Base-by-base conservation (phyloP, 306 rosid species). In the Castanospermum australe region DNA sequence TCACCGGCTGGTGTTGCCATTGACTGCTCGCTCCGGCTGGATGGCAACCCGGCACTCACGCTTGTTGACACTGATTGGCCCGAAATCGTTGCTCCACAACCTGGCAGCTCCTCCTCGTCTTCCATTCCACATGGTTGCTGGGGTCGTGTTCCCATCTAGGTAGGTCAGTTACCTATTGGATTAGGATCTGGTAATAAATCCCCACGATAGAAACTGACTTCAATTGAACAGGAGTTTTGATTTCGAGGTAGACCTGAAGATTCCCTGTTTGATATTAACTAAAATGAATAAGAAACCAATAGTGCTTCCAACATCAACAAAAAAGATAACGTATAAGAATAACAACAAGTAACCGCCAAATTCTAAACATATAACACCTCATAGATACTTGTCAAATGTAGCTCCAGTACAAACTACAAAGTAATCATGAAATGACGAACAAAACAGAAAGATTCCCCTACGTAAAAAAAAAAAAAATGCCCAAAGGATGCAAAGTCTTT, bases 21-120 rank as follows among this genome's bases (percentile, higher is more conserved):
- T 75, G 96, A 80, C 85, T 88, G 93, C 89, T 91, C 93, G 57
- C 93, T 89, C 59, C 91, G 89, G 86, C 91, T 89, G 42, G 97
- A 92, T 1, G 94, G 97, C 0, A 95, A 87, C 8, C 98, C 98
- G 5, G 86, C 82, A 77, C 98, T 93, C 60, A 90, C 88, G 80
- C 97, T 92, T 55, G 93, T 92, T 9, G 97, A 94, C 38, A 88
- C 92, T 11, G 98, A 92, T 84, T 90, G 94, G 0, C 92, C 96
- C 0, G 97, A 92, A 79, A 81, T 75, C 3, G 97, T 86, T 54
- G 91, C 73, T 21, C 85, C 91, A 47, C 78, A 83, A 2, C 88
- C 87, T 0, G 82, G 51, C 14, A 84, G 66, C 79, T 89, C 90
- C 66, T 84, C 96, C 6, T 86, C 93, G 42, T 91, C 90, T 12